Conservation (phyloP, 805 yeast species). For the Tetrapisispora iriomotensis region DNA sequence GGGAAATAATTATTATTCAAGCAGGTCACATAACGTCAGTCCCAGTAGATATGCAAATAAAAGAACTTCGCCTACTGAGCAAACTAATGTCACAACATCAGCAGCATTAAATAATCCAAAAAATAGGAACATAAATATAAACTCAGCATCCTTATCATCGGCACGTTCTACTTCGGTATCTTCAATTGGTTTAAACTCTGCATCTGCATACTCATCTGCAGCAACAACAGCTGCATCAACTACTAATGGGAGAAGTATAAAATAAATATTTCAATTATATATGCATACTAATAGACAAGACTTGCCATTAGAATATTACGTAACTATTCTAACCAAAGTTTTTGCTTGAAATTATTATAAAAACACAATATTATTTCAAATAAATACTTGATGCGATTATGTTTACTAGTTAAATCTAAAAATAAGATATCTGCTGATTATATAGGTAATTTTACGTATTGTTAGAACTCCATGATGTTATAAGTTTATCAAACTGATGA, state of each 20-base stretch:
- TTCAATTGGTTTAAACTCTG: constrained; percentile 1
- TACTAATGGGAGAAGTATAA: neutral
- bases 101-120: neutral
- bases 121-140: constrained; percentile 1
- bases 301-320: too few relatives aligned
- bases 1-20: constrained; percentile 11
- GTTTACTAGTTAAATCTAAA: too few relatives aligned
- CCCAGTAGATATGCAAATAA: neutral
- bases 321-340: neutral
- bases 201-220: constrained; percentile 1
- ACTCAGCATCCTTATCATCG: constrained; percentile 1
- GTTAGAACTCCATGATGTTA: neutral
- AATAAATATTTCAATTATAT: neutral
- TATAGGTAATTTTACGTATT: too few relatives aligned
- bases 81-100: neutral
- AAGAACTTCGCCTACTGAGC: neutral
- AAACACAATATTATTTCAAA: too few relatives aligned
- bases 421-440: too few relatives aligned
- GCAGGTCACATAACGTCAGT: constrained; percentile 1
- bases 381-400: too few relatives aligned
- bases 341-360: neutral
- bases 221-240: neutral
- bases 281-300: too few relatives aligned
- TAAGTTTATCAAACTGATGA: neutral
- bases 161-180: constrained; percentile 1